These are phyloP conservation scores for Diutina mesorugosa DNA, from an alignment of 1,139 yeast species.

Conservation along the genomic window DNA sequence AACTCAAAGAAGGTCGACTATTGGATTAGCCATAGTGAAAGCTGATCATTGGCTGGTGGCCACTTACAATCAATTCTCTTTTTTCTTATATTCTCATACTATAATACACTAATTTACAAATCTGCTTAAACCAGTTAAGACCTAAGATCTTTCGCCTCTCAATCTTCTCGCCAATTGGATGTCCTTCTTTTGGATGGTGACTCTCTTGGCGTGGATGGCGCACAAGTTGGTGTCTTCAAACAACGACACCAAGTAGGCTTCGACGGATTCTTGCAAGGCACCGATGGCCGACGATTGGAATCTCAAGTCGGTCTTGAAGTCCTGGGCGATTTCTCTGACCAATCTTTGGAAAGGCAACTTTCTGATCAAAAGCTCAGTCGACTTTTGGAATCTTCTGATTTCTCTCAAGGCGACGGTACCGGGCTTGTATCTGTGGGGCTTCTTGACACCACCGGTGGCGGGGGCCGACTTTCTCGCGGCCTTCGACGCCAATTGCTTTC, in stretches of 20 bases:
- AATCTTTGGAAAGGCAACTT: constrained; percentile 98
- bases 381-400: constrained; percentile 98
- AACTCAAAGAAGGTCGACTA: too few species aligned
- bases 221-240: constrained; percentile 97
- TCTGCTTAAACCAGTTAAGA: constrained; percentile 1
- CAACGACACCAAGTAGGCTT: constrained; percentile 84
- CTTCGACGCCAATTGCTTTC: constrained; percentile 98
- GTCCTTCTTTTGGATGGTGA: constrained; percentile 98
- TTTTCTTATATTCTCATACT: not conserved
- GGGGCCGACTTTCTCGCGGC: constrained; percentile 99
- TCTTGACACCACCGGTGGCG: constrained; percentile 98
- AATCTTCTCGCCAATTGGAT: constrained; percentile 98
- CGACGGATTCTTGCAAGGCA: constrained; percentile 98
- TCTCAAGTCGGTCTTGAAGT: constrained; percentile 95
- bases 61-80: not conserved
- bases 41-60: not conserved
- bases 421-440: constrained; percentile 99
- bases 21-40: too few species aligned
- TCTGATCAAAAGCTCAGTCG: constrained; percentile 93
- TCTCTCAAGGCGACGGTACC: constrained; percentile 99
- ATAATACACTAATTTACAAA: constrained; percentile 1
- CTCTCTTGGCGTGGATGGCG: constrained; percentile 99
- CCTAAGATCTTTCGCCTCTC: constrained; percentile 74
- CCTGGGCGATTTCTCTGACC: constrained; percentile 96
- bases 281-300: constrained; percentile 98